phyloP scores from a whole-genome alignment of 805 yeast species.

The Wickerhamiella occidentalis region DNA sequence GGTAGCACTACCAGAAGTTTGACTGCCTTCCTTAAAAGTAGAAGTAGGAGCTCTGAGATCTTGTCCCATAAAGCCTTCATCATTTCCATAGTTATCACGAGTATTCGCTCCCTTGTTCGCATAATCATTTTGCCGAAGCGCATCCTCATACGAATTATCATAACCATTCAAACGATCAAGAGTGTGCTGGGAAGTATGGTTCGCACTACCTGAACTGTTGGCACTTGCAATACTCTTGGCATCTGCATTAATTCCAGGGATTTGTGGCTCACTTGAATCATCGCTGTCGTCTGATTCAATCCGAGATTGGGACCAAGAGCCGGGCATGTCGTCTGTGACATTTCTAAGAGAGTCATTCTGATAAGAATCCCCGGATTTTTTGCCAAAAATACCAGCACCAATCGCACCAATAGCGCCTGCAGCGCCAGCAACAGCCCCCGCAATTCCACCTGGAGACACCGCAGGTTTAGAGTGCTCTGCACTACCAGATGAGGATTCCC shows the following conservation, averaged over 20 bases:
- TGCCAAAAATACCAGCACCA: slow-evolving; percentile 8
- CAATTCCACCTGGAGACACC: slow-evolving; percentile 2
- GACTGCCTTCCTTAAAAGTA: not conserved
- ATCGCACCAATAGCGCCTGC: slow-evolving; percentile 7
- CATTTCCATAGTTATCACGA: not conserved
- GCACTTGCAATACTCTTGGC: not conserved
- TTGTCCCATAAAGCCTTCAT: not conserved
- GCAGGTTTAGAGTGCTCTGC: not conserved
- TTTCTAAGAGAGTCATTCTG: not conserved
- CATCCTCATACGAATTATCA: slow-evolving; percentile 4
- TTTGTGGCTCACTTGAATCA: not conserved
- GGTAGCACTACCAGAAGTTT: not conserved
- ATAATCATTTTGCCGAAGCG: not conserved
- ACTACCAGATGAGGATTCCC: not conserved
- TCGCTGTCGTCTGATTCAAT: not conserved
- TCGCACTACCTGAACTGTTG: not conserved
- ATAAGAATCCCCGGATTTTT: too few relatives aligned
- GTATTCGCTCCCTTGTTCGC: not conserved
- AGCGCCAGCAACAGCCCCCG: slow-evolving; percentile 6
- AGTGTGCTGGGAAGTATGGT: not conserved
- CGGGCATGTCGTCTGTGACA: slow-evolving; percentile 8
- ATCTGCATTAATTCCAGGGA: not conserved
- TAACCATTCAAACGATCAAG: slow-evolving; percentile 1
- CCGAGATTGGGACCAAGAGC: slow-evolving; percentile 5
- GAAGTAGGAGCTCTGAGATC: not conserved